Evolutionary conservation across 208 protist species (phyloP), one percentile per base, ranked within the genome.

Genomic region (Acanthamoeba lenticulata): DNA sequence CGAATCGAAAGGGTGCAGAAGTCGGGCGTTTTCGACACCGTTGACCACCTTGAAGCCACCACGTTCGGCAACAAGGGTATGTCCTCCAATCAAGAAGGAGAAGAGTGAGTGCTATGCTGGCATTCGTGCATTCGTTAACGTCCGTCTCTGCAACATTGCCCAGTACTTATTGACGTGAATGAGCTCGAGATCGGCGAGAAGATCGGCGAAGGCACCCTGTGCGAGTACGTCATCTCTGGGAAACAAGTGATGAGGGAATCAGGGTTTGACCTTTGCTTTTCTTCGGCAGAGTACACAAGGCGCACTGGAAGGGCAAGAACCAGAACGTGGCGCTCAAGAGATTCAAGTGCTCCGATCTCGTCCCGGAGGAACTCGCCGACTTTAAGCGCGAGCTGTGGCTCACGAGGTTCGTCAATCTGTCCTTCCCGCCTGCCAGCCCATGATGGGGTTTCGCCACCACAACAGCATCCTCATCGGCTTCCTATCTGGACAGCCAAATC

Each of bases 311-410:
- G 85, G 1, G 32, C 17, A 40, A 91, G 57, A 91, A 69, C 42
- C 34, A 72, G 15, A 15, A 72, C 55, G 85, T 91, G 27, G 45
- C 85, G 9, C 55, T 91, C 36, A 91, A 91, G 85, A 91, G 52
- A 13, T 91, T 91, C 38, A 34, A 91, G 17, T 91, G 52, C 52
- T n/a, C 85, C 52, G 85, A 91, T 27, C 57, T 91, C 17, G 55
- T 62, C 24, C 85, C 85, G 6, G 55, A 91, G 40, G 85, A 91
- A 34, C 55, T 91, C 24, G 27, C 85, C 17, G 55, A 91, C 38
- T 91, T 91, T 17, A 62, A 72, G 36, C 85, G 85, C n/a, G 85
- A 91, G 47, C 85, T 91, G 17, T 91, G 85, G 85, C 85, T 91
- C 55, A 91, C 85, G 52, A 86, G 77, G 77, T 86, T 57, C 7